A percentile compares a stretch with the other conserved stretches of the same genome.
Conservation (phyloP, 345 rosid species). For the Conringia planisiliqua region DNA sequence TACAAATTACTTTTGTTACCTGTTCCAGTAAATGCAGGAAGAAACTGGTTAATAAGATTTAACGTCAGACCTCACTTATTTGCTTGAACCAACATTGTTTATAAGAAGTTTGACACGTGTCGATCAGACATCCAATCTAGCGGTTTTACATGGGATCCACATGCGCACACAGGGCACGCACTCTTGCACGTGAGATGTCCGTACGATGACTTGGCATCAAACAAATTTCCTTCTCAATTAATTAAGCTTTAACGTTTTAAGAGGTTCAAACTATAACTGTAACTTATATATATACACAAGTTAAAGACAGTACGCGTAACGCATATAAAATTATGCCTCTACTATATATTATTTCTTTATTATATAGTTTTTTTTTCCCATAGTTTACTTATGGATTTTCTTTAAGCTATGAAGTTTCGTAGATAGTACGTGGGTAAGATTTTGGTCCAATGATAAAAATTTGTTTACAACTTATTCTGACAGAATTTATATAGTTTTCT, state of each 20-base stretch:
- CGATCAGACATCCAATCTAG: not conserved
- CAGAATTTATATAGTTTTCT: not conserved
- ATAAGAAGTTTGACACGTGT: constrained; percentile 23
- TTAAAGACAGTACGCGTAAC: not conserved
- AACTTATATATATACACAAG: too few relatives aligned
- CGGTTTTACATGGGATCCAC: constrained; percentile 22
- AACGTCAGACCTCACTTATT: constrained; percentile 17
- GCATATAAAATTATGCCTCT: not conserved
- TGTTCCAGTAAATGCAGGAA: not conserved
- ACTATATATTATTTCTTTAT: not conserved
- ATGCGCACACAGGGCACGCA: constrained; percentile 18
- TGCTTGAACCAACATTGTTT: not conserved
- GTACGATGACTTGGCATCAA: constrained; percentile 22
- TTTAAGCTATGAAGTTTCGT: not conserved
- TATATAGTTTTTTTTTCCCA: not conserved
- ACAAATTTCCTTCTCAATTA: not conserved
- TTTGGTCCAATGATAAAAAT: not conserved
- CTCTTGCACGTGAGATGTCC: constrained; percentile 34
- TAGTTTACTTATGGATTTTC: not conserved
- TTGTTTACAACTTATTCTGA: not conserved
- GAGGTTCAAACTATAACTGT: not conserved
- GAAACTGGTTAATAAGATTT: constrained; percentile 4
- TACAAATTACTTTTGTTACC: not conserved
- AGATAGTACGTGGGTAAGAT: not conserved
- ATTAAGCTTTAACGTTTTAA: not conserved